These are phyloP conservation scores for Eucalyptus fibrosa DNA, from an alignment of 345 rosid genomes.

Conservation along the genomic window DNA sequence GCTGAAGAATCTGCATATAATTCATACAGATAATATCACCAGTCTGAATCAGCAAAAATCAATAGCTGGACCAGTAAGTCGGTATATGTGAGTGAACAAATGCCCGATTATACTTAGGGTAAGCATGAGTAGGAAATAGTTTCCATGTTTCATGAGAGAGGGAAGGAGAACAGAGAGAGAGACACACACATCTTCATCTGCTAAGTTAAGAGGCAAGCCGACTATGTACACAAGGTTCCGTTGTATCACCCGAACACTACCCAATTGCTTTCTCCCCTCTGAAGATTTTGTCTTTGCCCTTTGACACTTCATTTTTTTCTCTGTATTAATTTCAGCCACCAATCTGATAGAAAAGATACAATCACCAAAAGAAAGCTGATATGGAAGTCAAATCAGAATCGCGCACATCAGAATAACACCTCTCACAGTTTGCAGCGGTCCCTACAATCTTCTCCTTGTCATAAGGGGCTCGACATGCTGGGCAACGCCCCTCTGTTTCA, in stretches of 20 bases:
- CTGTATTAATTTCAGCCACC: slow-evolving; percentile 50
- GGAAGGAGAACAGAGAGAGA: background rate
- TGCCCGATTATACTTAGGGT: background rate
- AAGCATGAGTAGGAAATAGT: background rate
- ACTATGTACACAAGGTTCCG: slow-evolving; percentile 85
- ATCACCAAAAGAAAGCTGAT: background rate
- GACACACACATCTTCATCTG: slow-evolving; percentile 72
- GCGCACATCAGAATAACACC: slow-evolving; percentile 17
- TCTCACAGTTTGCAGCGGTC: slow-evolving; percentile 52
- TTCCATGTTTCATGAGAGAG: slow-evolving; percentile 69
- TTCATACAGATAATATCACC: background rate
- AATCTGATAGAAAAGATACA: slow-evolving; percentile 14
- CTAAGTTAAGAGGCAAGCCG: slow-evolving; percentile 79
- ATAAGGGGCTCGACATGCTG: slow-evolving; percentile 80
- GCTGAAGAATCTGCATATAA: slow-evolving; percentile 58
- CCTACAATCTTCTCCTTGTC: slow-evolving; percentile 94
- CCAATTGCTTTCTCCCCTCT: slow-evolving; percentile 70
- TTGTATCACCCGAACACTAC: slow-evolving; percentile 74
- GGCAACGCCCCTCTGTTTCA: slow-evolving; percentile 78
- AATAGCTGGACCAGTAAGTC: background rate
- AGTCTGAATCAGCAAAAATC: background rate
- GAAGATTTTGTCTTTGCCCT: slow-evolving; percentile 51
- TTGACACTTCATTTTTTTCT: slow-evolving; percentile 52
- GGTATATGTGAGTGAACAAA: background rate
- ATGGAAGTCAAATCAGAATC: background rate